Conservation (phyloP, 2,329 filamentous ascomycete genomes). For the Clonostachys rhizophaga region DNA sequence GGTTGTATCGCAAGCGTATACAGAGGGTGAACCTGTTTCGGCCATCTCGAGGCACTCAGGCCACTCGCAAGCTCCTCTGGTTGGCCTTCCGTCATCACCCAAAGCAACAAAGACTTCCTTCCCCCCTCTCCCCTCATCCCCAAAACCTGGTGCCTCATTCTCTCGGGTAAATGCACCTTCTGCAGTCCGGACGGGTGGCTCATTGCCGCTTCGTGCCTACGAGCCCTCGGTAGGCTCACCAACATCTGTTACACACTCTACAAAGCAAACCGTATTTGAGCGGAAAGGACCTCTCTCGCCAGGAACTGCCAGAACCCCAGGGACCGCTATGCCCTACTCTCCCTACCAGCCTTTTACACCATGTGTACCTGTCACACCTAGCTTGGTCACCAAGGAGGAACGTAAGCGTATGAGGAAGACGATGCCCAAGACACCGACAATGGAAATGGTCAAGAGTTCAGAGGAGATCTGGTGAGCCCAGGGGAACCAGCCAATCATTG, state of each 20-base stretch:
- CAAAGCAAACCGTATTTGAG: conserved; percentile 62
- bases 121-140: conserved; percentile 39
- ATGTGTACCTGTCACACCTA: conserved; percentile 72
- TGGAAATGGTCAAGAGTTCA: conserved; percentile 55
- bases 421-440: conserved; percentile 57
- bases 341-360: conserved; percentile 79
- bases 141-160: conserved; percentile 46
- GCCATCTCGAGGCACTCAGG: conserved; percentile 38
- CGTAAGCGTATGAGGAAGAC: conserved; percentile 63
- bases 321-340: conserved; percentile 64
- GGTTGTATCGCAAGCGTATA: conserved; percentile 27
- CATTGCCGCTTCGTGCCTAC: conserved; percentile 57
- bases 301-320: conserved; percentile 55
- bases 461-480: conserved; percentile 58
- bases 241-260: conserved; percentile 34
- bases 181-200: conserved; percentile 51
- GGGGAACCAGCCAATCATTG: neutral
- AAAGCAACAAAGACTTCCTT: conserved; percentile 20
- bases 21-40: conserved; percentile 43
- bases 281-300: conserved; percentile 50
- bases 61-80: conserved; percentile 39
- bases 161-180: conserved; percentile 43
- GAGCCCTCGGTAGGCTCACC: conserved; percentile 52
- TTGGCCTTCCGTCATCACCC: conserved; percentile 44
- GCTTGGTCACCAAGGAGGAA: conserved; percentile 65